Evolutionary conservation across 306 rosid genomes (phyloP).

Genomic region (Vigna mungo): DNA sequence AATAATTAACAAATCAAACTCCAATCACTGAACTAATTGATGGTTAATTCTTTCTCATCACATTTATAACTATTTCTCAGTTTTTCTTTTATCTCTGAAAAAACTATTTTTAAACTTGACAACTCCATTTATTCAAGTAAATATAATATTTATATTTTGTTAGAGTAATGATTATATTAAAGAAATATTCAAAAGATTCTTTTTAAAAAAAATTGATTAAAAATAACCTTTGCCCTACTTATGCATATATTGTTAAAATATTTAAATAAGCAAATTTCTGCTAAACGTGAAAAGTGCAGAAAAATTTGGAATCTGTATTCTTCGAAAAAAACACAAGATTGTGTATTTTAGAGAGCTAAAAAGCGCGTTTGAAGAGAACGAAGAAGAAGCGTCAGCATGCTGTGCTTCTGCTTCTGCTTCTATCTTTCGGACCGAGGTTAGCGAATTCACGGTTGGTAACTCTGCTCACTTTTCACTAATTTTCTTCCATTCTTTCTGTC

Average conservation of each 20-base stretch:
- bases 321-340: background rate
- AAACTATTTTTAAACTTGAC: too few species aligned
- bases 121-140: too few species aligned
- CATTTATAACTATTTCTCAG: too few species aligned
- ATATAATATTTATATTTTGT: too few species aligned
- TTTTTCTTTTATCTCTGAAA: too few species aligned
- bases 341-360: background rate
- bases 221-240: too few species aligned
- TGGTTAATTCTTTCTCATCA: too few species aligned
- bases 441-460: background rate
- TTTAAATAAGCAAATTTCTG: background rate
- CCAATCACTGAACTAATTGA: too few species aligned
- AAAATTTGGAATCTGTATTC: background rate
- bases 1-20: too few species aligned
- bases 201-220: too few species aligned
- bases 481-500: background rate
- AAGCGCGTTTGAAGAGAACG: background rate
- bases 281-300: background rate
- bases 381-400: background rate
- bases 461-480: background rate
- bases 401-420: background rate
- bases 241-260: background rate
- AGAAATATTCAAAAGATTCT: too few species aligned
- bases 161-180: too few species aligned
- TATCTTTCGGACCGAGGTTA: background rate